Base-by-base conservation (phyloP, 1,139 yeast species). In the Arxiozyma slooffiae region DNA sequence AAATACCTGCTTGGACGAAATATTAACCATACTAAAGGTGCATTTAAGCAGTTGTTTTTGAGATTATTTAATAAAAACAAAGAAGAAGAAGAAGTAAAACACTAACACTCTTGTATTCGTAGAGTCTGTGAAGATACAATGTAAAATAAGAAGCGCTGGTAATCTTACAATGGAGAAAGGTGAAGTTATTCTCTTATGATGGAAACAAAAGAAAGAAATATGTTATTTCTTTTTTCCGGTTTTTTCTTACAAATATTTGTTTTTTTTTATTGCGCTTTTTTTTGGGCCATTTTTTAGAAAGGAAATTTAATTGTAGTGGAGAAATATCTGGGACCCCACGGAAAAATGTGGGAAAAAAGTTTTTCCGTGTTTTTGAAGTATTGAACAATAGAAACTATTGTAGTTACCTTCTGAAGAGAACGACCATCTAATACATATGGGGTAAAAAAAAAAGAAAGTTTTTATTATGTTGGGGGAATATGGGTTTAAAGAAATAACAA, bases 281-380 rank as follows among this genome's bases (percentile, higher is more conserved):
- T 30, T 30, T 30, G 11, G 16, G 36, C n/a, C 36, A n/a, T 30
- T 30, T 30, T 14, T 4, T 5, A 30, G 36, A 30, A 30, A 11
- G 20, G 16, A 26, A 21, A 30, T 42, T 18, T 24, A 21, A 42
- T 14, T 9, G 20, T 21, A 24, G 30, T 42, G 45, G 45, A 38
- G 45, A 22, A 42, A 30, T 11, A 17, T 42, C 45, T 20, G 45
- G 45, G 45, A 38, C 45, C 45, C 45, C 45, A 42, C 45, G 45
- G 45, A 38, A 42, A 30, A 42, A 16, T 34, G 34, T 26, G 45
- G 45, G 45, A 34, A 42, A 42, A 34, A 17, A 18, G 22, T 30
- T 30, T 42, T 42, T 34, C 45, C 38, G 45, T 16, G 7, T 22
- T 42, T n/a, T 26, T 30, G 20, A 16, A 16, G 18, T 17, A 11